Conservation (phyloP, 2,329 filamentous ascomycete species). For the Aspergillus sp. region DNA sequence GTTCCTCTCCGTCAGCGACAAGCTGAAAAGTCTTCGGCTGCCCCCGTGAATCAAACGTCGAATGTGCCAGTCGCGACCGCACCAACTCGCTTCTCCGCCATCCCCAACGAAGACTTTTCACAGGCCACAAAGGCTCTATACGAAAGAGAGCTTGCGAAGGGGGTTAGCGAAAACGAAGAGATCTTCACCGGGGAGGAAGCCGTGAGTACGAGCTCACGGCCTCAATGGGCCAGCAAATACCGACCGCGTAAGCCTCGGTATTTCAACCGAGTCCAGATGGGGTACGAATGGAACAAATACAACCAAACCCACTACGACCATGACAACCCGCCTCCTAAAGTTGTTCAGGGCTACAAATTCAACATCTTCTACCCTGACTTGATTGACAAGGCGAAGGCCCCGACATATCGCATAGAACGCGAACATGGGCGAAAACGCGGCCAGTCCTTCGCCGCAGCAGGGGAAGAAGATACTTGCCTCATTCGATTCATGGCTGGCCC, state of each 20-base stretch:
- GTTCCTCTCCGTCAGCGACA: slow-evolving; percentile 58
- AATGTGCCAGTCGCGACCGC: slow-evolving; percentile 52
- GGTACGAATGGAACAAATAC: slow-evolving; percentile 99
- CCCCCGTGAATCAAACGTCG: slow-evolving; percentile 35
- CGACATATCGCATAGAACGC: slow-evolving; percentile 92
- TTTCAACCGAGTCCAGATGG: slow-evolving; percentile 98
- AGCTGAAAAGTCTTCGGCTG: slow-evolving; percentile 32
- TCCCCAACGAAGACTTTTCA: slow-evolving; percentile 75
- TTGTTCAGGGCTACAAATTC: slow-evolving; percentile 99
- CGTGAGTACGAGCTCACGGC: slow-evolving; percentile 62
- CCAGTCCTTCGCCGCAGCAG: slow-evolving; percentile 88
- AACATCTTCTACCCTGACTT: slow-evolving; percentile 99
- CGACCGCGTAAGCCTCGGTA: slow-evolving; percentile 89
- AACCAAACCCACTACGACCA: slow-evolving; percentile 99
- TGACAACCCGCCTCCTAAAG: slow-evolving; percentile 95
- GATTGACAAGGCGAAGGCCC: slow-evolving; percentile 90
- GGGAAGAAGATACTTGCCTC: slow-evolving; percentile 94
- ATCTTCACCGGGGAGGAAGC: slow-evolving; percentile 90
- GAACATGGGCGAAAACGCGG: slow-evolving; percentile 87
- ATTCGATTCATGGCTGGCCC: slow-evolving; percentile 94
- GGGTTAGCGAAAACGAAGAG: slow-evolving; percentile 90
- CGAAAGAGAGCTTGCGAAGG: slow-evolving; percentile 87
- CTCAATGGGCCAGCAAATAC: slow-evolving; percentile 81
- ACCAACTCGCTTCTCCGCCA: slow-evolving; percentile 67
- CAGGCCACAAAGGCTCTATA: slow-evolving; percentile 85